Conservation (phyloP, 805 yeast species). For the Yarrowia porcina region DNA sequence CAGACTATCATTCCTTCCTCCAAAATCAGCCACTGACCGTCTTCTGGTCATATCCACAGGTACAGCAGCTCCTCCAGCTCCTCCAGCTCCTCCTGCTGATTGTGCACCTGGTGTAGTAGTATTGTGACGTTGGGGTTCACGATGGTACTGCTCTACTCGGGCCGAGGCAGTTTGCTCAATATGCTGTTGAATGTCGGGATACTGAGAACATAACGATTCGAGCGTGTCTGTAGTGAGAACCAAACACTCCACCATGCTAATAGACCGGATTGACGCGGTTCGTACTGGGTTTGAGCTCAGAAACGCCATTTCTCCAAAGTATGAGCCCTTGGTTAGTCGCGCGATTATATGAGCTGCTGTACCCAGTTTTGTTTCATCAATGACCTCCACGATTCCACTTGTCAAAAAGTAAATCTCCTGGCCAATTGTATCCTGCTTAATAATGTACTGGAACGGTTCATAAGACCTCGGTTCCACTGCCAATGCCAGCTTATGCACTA, state of each 20-base stretch:
- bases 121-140: background rate
- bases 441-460: slow-evolving; percentile 57
- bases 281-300: slow-evolving; percentile 45
- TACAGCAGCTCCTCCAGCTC: background rate
- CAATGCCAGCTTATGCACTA: slow-evolving; percentile 62
- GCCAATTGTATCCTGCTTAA: slow-evolving; percentile 57
- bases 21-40: slow-evolving; percentile 9
- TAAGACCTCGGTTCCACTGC: slow-evolving; percentile 55
- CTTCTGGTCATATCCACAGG: background rate
- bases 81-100: background rate
- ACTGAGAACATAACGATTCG: slow-evolving; percentile 52
- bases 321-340: slow-evolving; percentile 58
- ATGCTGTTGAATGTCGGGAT: slow-evolving; percentile 57
- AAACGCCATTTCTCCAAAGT: slow-evolving; percentile 77
- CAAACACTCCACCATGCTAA: slow-evolving; percentile 56
- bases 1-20: background rate
- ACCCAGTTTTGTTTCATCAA: slow-evolving; percentile 38
- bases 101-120: background rate
- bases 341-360: slow-evolving; percentile 47
- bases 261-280: slow-evolving; percentile 63
- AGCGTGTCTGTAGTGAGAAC: slow-evolving; percentile 56
- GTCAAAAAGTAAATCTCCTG: slow-evolving; percentile 65
- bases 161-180: slow-evolving; percentile 57
- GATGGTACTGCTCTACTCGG: background rate
- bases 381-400: slow-evolving; percentile 67